phyloP scores from a whole-genome alignment of 306 rosid genomes.

The Amphicarpaea edgeworthii region DNA sequence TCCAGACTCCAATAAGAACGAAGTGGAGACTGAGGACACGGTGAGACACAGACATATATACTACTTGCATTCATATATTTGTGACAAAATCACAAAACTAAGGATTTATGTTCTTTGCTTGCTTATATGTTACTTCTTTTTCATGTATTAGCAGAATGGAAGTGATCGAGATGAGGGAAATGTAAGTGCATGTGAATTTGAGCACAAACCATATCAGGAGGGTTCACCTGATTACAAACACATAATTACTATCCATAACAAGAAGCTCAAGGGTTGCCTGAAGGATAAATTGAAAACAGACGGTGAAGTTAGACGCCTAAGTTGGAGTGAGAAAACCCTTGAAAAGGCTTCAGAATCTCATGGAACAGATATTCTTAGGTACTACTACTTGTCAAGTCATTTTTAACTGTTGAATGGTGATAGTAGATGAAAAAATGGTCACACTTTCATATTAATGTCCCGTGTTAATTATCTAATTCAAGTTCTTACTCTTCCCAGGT shows the following conservation, averaged over 20 bases:
- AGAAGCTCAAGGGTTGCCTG: constrained; percentile 72
- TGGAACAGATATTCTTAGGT: constrained; percentile 86
- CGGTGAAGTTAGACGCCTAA: constrained; percentile 78
- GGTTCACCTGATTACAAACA: constrained; percentile 67
- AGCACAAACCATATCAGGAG: constrained; percentile 53
- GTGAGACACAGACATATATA: constrained; percentile 44
- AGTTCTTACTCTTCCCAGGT: constrained; percentile 58
- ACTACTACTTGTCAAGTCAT: constrained; percentile 38
- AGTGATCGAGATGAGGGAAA: constrained; percentile 63
- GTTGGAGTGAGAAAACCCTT: constrained; percentile 82
- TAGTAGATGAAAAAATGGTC: not conserved
- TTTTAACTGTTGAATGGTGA: not conserved
- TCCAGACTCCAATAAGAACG: constrained; percentile 39
- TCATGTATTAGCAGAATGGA: constrained; percentile 61
- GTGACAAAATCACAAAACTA: not conserved
- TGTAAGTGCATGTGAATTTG: constrained; percentile 43
- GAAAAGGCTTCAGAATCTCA: constrained; percentile 70
- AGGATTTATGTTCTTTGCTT: not conserved
- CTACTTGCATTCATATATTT: constrained; percentile 15
- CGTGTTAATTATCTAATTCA: constrained; percentile 27
- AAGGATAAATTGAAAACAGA: constrained; percentile 67
- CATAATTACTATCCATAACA: constrained; percentile 80
- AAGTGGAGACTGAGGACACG: constrained; percentile 52
- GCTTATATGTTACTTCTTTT: constrained; percentile 24
- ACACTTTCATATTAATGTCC: not conserved